phyloP scores from a whole-genome alignment of 176 grass and related monocot genomes.

The Aegilops longissima region DNA sequence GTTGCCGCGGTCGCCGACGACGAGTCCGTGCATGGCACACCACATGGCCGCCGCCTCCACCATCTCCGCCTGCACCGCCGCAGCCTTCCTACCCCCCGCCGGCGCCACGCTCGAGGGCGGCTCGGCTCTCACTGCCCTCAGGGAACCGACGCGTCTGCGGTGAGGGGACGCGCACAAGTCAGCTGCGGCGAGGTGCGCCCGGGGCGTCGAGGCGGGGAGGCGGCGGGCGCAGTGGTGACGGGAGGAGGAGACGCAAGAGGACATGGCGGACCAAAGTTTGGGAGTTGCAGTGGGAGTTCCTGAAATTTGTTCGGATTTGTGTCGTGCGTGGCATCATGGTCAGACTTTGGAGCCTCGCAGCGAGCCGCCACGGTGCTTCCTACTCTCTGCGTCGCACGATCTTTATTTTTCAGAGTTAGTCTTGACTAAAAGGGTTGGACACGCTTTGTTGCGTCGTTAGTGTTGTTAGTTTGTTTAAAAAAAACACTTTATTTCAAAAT shows the following conservation, averaged over 20 bases:
- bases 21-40: slow-evolving; percentile 61
- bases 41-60: slow-evolving; percentile 51
- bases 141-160: neutral
- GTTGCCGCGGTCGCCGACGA: slow-evolving; percentile 62
- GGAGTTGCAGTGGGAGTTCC: neutral
- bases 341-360: neutral
- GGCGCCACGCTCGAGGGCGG: slow-evolving; percentile 5
- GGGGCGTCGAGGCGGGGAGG: neutral
- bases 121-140: slow-evolving; percentile 13
- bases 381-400: neutral
- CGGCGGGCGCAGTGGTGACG: neutral
- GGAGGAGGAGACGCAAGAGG: slow-evolving; percentile 17
- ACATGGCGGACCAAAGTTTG: slow-evolving; percentile 5
- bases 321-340: neutral
- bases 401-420: no score
- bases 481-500: no score
- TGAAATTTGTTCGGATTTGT: neutral
- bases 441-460: no score
- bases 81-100: neutral
- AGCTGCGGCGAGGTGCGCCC: neutral
- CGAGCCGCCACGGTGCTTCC: neutral
- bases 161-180: neutral
- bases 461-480: no score
- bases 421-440: no score
- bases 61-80: slow-evolving; percentile 37